Base-by-base conservation (phyloP, 306 rosid species). In the Citrullus amarus region DNA sequence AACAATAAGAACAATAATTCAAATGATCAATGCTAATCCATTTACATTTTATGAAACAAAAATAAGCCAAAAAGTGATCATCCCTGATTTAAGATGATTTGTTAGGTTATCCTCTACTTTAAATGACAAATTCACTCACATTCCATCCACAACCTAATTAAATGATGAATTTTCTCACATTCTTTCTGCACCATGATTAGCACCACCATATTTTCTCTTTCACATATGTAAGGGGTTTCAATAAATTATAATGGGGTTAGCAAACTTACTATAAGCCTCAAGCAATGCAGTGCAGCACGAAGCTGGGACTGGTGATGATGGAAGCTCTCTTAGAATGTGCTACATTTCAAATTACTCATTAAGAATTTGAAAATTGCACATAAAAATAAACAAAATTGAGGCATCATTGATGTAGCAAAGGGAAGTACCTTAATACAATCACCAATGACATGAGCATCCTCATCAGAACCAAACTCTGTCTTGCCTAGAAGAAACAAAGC, bases 231-330 rank as follows among this genome's bases (percentile, higher is more conserved):
- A 66, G 30, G 28, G 22, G 14, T 39, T 68, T 43, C 4, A 68
- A 68, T n/a, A 4, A 68, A 20, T 36, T 39, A 39, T n/a, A 43
- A 74, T 53, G 41, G 17, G 48, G 62, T 8, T 74, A 74, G 61
- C 32, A 44, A 50, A 78, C 99, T 90, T 90, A 96, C 99, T 96
- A 78, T 90, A 92, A 84, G 96, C 97, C 88, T 96, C 99, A 81
- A 96, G 91, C 84, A 96, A 85, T 22, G 99, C 93, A 77, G 97
- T 93, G 85, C 99, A 96, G 86, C 99, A 96, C 51, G 99, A 91
- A 39, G 98, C 99, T 51, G 99, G 97, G 83, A 96, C 99, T 43
- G 99, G 99, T 82, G 99, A 96, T 36, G 99, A 96, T 22, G 98
- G 99, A 44, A 96, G 93, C 89, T 96, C 99, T 83, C 98, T 88